Evolutionary conservation across 1,284 basidiomycete species (phyloP).

Genomic region (Puccinia triticina): DNA sequence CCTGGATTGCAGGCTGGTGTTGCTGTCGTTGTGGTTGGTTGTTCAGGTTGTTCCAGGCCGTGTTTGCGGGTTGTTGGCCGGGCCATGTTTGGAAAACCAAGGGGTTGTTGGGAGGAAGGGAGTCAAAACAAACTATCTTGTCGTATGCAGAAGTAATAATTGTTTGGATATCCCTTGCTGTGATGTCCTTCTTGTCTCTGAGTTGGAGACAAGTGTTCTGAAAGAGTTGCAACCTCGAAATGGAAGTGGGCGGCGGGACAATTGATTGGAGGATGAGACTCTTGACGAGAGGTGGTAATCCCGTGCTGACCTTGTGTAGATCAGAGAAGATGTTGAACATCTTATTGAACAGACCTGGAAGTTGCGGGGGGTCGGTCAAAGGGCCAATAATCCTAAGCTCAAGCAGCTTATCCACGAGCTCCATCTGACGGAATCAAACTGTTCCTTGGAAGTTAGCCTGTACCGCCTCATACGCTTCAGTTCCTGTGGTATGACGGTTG

Average conservation of each 20-base stretch:
- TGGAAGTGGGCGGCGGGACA: background rate
- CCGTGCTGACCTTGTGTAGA: too few species aligned
- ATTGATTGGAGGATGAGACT: background rate
- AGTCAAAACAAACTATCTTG: slow-evolving; percentile 6
- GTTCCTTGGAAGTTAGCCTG: background rate
- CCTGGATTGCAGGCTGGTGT: background rate
- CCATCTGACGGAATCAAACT: too few species aligned
- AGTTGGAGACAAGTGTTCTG: too few species aligned
- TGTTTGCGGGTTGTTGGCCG: too few species aligned
- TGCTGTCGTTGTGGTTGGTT: background rate
- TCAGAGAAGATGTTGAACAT: background rate
- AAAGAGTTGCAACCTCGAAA: background rate
- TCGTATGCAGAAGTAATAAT: too few species aligned
- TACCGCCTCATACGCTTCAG: background rate
- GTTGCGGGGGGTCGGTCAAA: background rate
- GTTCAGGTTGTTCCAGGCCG: too few species aligned
- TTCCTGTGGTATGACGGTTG: background rate
- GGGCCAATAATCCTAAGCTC: background rate
- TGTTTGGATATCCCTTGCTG: too few species aligned
- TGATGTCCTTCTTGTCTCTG: too few species aligned
- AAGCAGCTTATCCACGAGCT: background rate
- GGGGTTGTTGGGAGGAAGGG: background rate
- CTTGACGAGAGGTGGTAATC: background rate
- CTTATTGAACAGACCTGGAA: background rate
- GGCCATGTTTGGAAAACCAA: too few species aligned